phyloP scores from a whole-genome alignment of 2,329 filamentous ascomycete genomes.

The Aplosporella prunicola region DNA sequence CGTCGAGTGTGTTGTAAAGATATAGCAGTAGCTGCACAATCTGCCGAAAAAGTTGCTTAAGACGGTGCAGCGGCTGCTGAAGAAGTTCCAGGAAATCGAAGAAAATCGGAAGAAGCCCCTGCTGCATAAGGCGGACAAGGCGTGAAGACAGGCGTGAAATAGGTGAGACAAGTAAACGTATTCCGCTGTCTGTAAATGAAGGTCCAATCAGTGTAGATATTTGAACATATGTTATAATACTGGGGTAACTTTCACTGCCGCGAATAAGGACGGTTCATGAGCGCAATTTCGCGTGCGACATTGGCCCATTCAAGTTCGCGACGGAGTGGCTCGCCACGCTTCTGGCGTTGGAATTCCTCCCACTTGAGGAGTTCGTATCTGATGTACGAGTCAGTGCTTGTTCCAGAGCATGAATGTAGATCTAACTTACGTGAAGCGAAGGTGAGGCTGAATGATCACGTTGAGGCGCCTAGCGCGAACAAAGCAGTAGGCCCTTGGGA shows the following conservation, averaged over 20 bases:
- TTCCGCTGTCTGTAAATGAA: too few relatives aligned
- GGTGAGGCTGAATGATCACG: slow-evolving; percentile 95
- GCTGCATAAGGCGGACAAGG: too few relatives aligned
- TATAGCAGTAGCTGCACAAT: too few relatives aligned
- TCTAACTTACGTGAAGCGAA: slow-evolving; percentile 66
- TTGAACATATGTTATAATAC: neutral
- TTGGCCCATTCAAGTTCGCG: slow-evolving; percentile 88
- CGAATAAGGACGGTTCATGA: slow-evolving; percentile 93
- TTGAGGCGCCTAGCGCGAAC: slow-evolving; percentile 87
- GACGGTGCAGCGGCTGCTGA: too few relatives aligned
- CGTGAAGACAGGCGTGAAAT: slow-evolving; percentile 1
- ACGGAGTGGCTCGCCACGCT: slow-evolving; percentile 46
- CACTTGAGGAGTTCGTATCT: slow-evolving; percentile 84
- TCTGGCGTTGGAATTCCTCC: slow-evolving; percentile 67
- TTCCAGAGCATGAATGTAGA: neutral
- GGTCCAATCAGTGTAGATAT: too few relatives aligned
- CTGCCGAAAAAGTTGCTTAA: too few relatives aligned
- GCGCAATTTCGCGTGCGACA: slow-evolving; percentile 78
- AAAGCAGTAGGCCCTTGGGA: slow-evolving; percentile 91
- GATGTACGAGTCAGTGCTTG: slow-evolving; percentile 4
- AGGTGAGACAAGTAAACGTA: too few relatives aligned
- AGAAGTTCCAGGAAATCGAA: too few relatives aligned
- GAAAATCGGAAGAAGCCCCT: too few relatives aligned
- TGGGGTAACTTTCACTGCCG: slow-evolving; percentile 27
- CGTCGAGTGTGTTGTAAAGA: too few relatives aligned